Evolutionary conservation across 768 basidiomycete genomes (phyloP), one percentile per base, ranked within the genome.

Genomic region (Amanita pallidorosea): DNA sequence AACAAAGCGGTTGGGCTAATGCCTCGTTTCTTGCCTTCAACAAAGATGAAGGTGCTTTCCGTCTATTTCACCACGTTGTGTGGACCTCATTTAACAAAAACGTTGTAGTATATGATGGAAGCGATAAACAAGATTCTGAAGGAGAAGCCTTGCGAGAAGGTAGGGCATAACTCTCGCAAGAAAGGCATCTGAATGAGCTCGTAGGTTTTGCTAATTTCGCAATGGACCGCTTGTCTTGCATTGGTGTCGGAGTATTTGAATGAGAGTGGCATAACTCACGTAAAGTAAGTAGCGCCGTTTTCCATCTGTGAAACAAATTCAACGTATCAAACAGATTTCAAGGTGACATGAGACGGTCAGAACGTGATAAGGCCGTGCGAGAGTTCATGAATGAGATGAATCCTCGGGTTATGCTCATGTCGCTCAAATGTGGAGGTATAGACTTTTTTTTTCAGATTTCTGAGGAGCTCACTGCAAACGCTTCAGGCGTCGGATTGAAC

Each of bases 181-280:
- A 45, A 27, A 50, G 58, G 23, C 7, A 42, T 11, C 34, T 42
- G 17, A 52, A 83, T 43, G 65, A 53, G 71, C 85, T 52, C 85
- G 18, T 51, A 84, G 78, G 72, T 74, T 42, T 61, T 90, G 46
- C 65, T 88, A 52, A 71, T 87, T 51, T 85, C 83, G 0, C 81
- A 84, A 60, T 88, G 86, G 80, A 83, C 81, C 0, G 63, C 69
- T 5, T 83, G 79, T 51, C 70, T 90, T 34, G 70, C 74, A 8
- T 69, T 88, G 4, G 74, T 82, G n/a, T 81, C 76, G 0, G 64
- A 76, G 45, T 83, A 82, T 58, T 68, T 89, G n/a, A 62, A 64
- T 0, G 72, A 76, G 57, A 65, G 73, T 18, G 67, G 67, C 1
- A 71, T 83, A 43, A 56, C 65, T 3, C 79, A 80, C 54, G 75